These are phyloP conservation scores for Plasmodium malariae DNA, from an alignment of 169 alveolate genomes.

Conservation along the genomic window DNA sequence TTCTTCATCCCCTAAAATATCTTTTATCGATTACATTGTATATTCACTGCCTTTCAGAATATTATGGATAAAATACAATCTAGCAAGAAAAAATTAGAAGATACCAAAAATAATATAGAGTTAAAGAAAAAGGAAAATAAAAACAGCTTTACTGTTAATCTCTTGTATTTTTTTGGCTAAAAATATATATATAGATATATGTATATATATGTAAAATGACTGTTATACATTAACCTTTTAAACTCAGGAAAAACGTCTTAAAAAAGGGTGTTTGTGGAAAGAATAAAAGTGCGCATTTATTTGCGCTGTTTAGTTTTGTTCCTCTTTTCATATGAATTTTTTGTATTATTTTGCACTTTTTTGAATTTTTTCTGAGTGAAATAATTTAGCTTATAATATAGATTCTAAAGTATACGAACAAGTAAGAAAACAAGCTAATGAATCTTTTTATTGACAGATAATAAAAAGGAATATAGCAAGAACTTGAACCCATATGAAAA, in stretches of 20 bases:
- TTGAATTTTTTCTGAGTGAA: not conserved
- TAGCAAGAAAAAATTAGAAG: conserved; percentile 33
- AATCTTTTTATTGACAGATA: not conserved
- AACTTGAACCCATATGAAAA: conserved; percentile 24
- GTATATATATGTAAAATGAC: not conserved
- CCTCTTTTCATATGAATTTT: too few relatives aligned
- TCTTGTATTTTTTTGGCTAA: not conserved
- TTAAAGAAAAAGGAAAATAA: not conserved
- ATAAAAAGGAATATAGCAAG: conserved; percentile 19
- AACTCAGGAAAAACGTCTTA: conserved; percentile 12
- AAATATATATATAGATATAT: not conserved
- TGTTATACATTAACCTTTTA: conserved; percentile 2
- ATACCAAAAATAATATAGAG: not conserved
- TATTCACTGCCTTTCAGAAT: conserved; percentile 1
- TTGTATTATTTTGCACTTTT: too few relatives aligned
- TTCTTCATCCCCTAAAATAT: not conserved
- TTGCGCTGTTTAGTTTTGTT: not conserved
- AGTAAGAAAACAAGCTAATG: not conserved
- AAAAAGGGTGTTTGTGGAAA: not conserved
- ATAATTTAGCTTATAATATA: not conserved
- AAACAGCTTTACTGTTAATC: not conserved
- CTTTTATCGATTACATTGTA: not conserved
- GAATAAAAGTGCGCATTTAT: conserved; percentile 12
- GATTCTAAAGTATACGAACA: not conserved
- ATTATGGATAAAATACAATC: conserved; percentile 47